Percentiles rank a stretch among this genome's conserved stretches.
phyloP scores from a whole-genome alignment of 257 asterid species.

The Gentiana straminea region DNA sequence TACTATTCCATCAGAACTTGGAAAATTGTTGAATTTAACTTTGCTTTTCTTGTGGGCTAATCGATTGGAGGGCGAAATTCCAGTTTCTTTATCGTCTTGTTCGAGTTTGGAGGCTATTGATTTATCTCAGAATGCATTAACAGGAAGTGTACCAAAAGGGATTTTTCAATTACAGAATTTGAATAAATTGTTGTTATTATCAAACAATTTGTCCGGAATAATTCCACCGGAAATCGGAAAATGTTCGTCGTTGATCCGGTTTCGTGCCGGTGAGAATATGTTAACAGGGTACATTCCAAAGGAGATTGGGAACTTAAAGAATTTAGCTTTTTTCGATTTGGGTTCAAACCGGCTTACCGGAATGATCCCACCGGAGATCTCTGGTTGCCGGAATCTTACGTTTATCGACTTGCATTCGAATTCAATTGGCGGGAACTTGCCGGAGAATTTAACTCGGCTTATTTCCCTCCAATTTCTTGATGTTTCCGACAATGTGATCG shows the following conservation, averaged over 20 bases:
- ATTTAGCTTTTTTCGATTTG: conserved; percentile 55
- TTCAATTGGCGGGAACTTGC: conserved; percentile 48
- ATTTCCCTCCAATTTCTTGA: conserved; percentile 54
- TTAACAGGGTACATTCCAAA: conserved; percentile 54
- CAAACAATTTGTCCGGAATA: conserved; percentile 53
- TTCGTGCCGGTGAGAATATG: conserved; percentile 48
- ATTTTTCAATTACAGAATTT: conserved; percentile 47
- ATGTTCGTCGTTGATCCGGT: conserved; percentile 60
- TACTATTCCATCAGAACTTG: conserved; percentile 51
- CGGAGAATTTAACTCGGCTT: conserved; percentile 38
- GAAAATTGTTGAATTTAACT: conserved; percentile 39
- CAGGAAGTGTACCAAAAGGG: conserved; percentile 57
- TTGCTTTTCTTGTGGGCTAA: conserved; percentile 64
- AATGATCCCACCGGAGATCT: conserved; percentile 41
- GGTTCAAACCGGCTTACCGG: conserved; percentile 59
- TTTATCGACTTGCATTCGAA: conserved; percentile 76
- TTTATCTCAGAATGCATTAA: conserved; percentile 47
- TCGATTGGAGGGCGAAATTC: conserved; percentile 52
- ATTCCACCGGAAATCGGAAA: conserved; percentile 56
- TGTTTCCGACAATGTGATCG: conserved; percentile 48
- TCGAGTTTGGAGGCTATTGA: conserved; percentile 54
- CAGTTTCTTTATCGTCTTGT: conserved; percentile 48
- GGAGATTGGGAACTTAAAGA: conserved; percentile 54
- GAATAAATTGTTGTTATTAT: conserved; percentile 46
- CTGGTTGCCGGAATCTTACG: conserved; percentile 61